Evolutionary conservation across 192 early-diverging fungal species (phyloP).

Genomic region (Mortierella hygrophila): DNA sequence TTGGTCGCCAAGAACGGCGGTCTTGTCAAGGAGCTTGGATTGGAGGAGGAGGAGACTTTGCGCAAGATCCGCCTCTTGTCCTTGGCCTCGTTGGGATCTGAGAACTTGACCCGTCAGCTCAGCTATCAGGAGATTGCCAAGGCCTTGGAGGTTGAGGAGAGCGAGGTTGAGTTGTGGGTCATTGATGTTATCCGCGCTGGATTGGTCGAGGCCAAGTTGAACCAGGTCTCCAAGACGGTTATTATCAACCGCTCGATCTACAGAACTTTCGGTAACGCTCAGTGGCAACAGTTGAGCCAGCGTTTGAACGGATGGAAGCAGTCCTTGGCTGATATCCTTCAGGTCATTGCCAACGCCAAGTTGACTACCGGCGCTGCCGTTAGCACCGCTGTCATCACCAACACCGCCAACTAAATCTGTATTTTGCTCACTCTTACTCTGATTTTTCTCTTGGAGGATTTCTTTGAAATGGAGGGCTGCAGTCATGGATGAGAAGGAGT

Average conservation of each 20-base stretch:
- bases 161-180: constrained; percentile 95
- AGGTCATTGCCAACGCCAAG: constrained; percentile 92
- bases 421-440: not conserved
- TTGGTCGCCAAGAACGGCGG: constrained; percentile 69
- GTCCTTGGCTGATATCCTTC: constrained; percentile 82
- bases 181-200: constrained; percentile 94
- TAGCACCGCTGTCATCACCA: constrained; percentile 46
- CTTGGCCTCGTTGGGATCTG: constrained; percentile 81
- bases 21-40: constrained; percentile 63
- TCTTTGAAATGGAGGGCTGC: not conserved
- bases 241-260: constrained; percentile 87
- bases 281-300: constrained; percentile 84
- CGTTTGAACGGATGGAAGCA: constrained; percentile 84
- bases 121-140: constrained; percentile 80
- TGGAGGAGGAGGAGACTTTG: constrained; percentile 66
- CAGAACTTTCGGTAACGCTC: constrained; percentile 81
- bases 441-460: not conserved
- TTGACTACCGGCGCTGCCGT: constrained; percentile 65
- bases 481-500: not conserved
- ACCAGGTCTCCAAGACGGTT: constrained; percentile 89
- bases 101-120: constrained; percentile 75
- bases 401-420: constrained; percentile 22
- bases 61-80: constrained; percentile 91
- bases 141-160: constrained; percentile 79
- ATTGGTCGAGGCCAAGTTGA: constrained; percentile 94